Conservation (phyloP, 768 basidiomycete species). For the Leucosporidium yakuticum region DNA sequence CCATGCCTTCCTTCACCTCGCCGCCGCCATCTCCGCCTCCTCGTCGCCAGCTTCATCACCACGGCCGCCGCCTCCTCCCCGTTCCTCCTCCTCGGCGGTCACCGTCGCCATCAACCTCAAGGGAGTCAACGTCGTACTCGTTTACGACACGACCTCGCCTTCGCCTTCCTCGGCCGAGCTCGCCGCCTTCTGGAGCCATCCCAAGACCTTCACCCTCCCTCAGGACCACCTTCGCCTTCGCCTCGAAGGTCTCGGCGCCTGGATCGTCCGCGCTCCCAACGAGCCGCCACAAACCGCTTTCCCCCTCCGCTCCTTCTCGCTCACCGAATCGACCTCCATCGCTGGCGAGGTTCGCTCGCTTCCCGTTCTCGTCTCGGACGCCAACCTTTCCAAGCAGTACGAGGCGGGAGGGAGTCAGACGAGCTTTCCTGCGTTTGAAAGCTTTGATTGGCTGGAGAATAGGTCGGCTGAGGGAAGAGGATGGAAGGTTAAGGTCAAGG, state of each 20-base stretch:
- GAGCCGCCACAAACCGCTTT: no score
- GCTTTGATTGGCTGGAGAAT: not conserved
- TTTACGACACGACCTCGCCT: not conserved
- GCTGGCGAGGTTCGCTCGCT: not conserved
- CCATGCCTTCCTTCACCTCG: slow-evolving; percentile 48
- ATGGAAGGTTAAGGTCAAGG: not conserved
- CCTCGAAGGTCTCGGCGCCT: slow-evolving; percentile 3
- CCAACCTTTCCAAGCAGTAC: not conserved
- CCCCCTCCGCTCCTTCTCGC: not conserved
- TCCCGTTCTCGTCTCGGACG: not conserved
- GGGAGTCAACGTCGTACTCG: not conserved
- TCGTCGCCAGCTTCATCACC: not conserved
- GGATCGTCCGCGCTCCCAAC: not conserved
- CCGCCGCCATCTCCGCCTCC: slow-evolving; percentile 49
- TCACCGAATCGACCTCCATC: not conserved
- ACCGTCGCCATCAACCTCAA: not conserved
- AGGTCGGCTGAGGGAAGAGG: not conserved
- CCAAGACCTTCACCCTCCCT: not conserved
- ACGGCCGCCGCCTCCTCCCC: not conserved
- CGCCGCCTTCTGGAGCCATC: not conserved
- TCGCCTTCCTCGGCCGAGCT: not conserved
- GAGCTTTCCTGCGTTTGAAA: not conserved
- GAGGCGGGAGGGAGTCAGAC: not conserved
- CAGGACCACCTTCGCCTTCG: slow-evolving; percentile 11
- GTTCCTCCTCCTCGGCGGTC: not conserved